phyloP scores from a whole-genome alignment of 2,329 filamentous ascomycete species.

The Parastagonospora nodorum region DNA sequence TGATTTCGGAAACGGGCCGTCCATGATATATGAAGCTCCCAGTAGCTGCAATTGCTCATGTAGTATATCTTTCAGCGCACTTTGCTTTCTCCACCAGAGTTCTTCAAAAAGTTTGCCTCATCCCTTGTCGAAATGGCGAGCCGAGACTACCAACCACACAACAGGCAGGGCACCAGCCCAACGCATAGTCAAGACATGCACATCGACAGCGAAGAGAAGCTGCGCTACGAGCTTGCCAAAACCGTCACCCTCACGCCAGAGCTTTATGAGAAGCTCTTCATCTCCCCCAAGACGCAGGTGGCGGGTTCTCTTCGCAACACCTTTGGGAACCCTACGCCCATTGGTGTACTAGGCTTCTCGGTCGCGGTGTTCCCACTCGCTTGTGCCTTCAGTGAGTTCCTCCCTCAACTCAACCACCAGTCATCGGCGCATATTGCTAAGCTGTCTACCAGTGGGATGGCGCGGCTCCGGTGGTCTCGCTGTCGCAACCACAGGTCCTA shows the following conservation, averaged over 20 bases:
- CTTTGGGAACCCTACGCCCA: slow-evolving; percentile 19
- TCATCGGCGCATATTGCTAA: neutral
- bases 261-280: slow-evolving; percentile 20
- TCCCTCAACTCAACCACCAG: neutral
- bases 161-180: neutral
- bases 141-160: too few relatives aligned
- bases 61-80: too few relatives aligned
- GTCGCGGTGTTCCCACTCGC: slow-evolving; percentile 16
- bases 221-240: slow-evolving; percentile 18
- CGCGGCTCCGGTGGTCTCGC: slow-evolving; percentile 15
- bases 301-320: slow-evolving; percentile 10
- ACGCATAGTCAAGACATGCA: slow-evolving; percentile 8
- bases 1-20: too few relatives aligned
- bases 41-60: too few relatives aligned
- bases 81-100: too few relatives aligned
- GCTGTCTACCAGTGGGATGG: slow-evolving; percentile 15
- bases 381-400: slow-evolving; percentile 14
- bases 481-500: slow-evolving; percentile 12
- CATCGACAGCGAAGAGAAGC: slow-evolving; percentile 18
- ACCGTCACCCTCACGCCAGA: slow-evolving; percentile 19
- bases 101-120: neutral
- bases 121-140: too few relatives aligned
- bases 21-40: too few relatives aligned
- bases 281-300: slow-evolving; percentile 13
- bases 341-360: slow-evolving; percentile 20